Conservation (phyloP, 805 yeast genomes). For the Sugiyamaella valdiviana region DNA sequence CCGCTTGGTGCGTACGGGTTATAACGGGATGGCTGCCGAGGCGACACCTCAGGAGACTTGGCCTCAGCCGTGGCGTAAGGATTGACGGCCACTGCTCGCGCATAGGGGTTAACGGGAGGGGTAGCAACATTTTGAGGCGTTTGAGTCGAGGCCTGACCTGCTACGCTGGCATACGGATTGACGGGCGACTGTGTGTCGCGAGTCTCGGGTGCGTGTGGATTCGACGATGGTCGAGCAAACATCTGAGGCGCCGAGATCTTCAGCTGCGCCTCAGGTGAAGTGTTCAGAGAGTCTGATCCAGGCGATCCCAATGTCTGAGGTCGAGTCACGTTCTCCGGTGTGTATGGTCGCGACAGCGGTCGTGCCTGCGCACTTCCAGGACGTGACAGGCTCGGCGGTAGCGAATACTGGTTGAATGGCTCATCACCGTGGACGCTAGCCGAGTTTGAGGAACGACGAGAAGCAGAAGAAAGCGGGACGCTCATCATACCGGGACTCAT, state of each 20-base stretch:
- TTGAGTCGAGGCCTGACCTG: too few relatives aligned
- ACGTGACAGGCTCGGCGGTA: constrained; percentile 1
- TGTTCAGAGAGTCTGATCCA: background rate
- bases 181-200: background rate
- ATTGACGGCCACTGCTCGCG: background rate
- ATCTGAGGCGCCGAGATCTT: background rate
- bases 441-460: background rate
- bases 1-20: constrained; percentile 12
- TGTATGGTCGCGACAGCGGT: constrained; percentile 7
- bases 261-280: background rate
- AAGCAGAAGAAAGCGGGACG: background rate
- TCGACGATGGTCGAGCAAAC: too few relatives aligned
- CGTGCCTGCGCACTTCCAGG: constrained; percentile 4
- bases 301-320: background rate
- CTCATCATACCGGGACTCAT: background rate
- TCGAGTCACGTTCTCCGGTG: constrained; percentile 1
- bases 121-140: too few relatives aligned
- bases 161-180: background rate
- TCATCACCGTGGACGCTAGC: background rate
- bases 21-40: background rate
- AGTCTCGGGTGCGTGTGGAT: background rate
- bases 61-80: background rate
- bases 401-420: constrained; percentile 12
- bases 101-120: constrained; percentile 5
- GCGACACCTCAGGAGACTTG: background rate